A percentile compares a stretch with the other conserved stretches of the same genome.
Conservation (phyloP, 148 eudicot species). For the Polygonum maritimum region DNA sequence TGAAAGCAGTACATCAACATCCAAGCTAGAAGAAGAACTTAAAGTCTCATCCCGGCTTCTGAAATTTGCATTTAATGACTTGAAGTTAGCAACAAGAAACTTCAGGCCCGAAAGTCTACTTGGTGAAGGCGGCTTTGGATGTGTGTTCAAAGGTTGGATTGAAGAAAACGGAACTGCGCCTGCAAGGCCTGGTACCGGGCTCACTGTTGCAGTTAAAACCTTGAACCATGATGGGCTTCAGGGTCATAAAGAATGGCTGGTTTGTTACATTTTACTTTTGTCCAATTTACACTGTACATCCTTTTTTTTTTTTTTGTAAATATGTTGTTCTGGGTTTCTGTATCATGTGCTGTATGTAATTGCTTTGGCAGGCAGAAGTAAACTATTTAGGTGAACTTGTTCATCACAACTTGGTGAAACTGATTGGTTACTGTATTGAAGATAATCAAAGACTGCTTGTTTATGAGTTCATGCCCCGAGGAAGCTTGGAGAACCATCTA, state of each 20-base stretch:
- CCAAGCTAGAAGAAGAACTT: constrained; percentile 61
- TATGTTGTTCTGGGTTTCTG: background rate
- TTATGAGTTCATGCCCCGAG: constrained; percentile 72
- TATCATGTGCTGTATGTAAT: background rate
- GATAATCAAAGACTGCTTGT: constrained; percentile 67
- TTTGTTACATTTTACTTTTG: constrained; percentile 18
- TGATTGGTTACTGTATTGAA: constrained; percentile 68
- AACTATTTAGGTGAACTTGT: constrained; percentile 58
- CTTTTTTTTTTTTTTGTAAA: background rate
- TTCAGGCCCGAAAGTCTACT: constrained; percentile 70
- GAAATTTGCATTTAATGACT: constrained; percentile 57
- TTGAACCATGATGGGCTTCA: constrained; percentile 70
- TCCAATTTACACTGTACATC: background rate
- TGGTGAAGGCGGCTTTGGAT: constrained; percentile 73
- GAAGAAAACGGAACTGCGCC: constrained; percentile 77
- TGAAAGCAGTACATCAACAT: constrained; percentile 50
- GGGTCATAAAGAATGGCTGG: constrained; percentile 89
- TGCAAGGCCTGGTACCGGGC: constrained; percentile 66
- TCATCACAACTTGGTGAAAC: constrained; percentile 55
- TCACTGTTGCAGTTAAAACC: constrained; percentile 68
- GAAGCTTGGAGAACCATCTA: constrained; percentile 73
- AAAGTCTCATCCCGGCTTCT: constrained; percentile 57
- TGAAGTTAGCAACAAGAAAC: constrained; percentile 55
- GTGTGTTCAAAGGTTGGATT: constrained; percentile 70
- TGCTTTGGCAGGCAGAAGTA: constrained; percentile 57